Base-by-base conservation (phyloP, 768 basidiomycete genomes). In the Lentinula sp. region DNA sequence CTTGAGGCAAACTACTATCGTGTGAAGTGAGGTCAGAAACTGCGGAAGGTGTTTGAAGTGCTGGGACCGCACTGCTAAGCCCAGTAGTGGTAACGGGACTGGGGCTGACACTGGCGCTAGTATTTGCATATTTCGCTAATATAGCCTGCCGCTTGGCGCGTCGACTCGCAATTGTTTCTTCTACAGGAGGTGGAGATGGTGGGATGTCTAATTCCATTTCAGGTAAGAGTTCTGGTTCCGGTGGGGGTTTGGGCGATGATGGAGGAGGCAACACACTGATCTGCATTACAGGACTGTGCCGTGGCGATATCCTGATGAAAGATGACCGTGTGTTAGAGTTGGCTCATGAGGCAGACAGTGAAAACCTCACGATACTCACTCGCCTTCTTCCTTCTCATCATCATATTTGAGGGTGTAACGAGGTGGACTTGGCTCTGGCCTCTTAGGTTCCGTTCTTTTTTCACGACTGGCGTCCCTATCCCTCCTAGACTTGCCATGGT, bases 351-450 rank as follows among this genome's bases (percentile, higher is more conserved):
- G 59, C 56, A 63, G 56, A 51, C 23, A 9, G 48, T 42, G 23
- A 39, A 53, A 57, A 57, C 58, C 63, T 70, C 66, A 72, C 71
- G 71, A 78, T 67, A 94, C 94, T 89, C 75, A 95, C 93, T 96
- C 94, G 80, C 91, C 93, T 80, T 95, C 94, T 76, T 94, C 91
- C 70, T 74, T 88, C 65, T 92, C 91, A 57, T 82, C 81, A 11
- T 71, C 65, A 8, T 50, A 16, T 34, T 31, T 52, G 10, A 48
- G 18, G 5, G 59, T 28, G 35, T 21, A 56, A 11, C 54, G 62
- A 55, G 40, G 54, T 13, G 43, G 46, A 28, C 8, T 31, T n/a
- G 62, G 60, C 5, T 52, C 43, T 21, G 40, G 52, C 9, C 61
- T 60, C 35, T 56, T 53, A 21, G 28, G 45, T 6, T 60, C 58